Conservation (phyloP, 208 protist genomes). For the Entamoeba nuttalli region DNA sequence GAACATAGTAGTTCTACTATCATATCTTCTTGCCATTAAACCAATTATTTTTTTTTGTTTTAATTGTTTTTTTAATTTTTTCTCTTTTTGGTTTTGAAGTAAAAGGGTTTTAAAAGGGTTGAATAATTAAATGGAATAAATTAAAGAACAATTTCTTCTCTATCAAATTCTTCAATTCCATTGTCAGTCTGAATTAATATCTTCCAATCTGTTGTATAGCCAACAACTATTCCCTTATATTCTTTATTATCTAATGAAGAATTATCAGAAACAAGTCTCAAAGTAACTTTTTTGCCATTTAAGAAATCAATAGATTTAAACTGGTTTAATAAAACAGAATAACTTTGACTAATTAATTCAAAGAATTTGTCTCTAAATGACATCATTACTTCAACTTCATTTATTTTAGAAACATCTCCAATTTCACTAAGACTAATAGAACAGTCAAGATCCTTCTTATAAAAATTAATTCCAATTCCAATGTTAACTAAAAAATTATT, state of each 20-base stretch:
- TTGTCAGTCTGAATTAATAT: background rate
- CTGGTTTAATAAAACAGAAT: background rate
- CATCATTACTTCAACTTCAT: background rate
- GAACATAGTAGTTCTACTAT: constrained; percentile 24
- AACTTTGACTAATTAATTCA: background rate
- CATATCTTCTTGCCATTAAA: background rate
- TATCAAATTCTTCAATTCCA: background rate
- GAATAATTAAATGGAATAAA: background rate
- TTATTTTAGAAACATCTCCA: background rate
- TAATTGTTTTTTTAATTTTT: too few species aligned
- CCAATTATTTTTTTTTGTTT: background rate
- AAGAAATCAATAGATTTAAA: background rate
- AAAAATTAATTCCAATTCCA: background rate
- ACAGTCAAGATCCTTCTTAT: background rate
- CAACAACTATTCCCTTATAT: background rate
- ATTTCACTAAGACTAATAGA: background rate
- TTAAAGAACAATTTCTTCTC: background rate
- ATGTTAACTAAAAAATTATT: background rate
- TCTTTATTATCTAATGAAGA: background rate
- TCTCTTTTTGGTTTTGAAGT: too few species aligned
- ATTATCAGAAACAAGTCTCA: background rate
- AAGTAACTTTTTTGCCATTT: background rate
- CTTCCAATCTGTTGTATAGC: background rate
- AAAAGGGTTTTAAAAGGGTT: too few species aligned
- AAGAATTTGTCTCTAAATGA: background rate